Evolutionary conservation across 345 rosid species (phyloP).

Genomic region (Eucalyptus microcorys): DNA sequence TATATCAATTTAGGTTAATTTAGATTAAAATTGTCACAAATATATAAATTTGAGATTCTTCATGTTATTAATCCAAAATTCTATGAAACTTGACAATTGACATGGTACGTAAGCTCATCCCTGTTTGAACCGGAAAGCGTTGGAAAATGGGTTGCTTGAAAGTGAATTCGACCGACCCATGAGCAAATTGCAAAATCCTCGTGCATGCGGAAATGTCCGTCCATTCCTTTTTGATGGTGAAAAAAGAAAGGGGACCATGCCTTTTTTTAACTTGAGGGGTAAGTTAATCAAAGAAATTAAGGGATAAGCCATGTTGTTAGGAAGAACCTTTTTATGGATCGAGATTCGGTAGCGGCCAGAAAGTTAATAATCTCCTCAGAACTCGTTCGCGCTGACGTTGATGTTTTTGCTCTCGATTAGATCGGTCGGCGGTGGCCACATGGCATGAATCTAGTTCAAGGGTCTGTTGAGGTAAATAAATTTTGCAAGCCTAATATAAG

Average conservation of each 20-base stretch:
- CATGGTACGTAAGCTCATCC: not conserved
- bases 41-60: too few species aligned
- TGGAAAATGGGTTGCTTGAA: not conserved
- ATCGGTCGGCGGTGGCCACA: not conserved
- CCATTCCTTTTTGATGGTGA: not conserved
- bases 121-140: not conserved
- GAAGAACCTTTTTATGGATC: not conserved
- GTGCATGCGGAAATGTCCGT: not conserved
- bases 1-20: too few species aligned
- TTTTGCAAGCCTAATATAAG: rapidly evolving
- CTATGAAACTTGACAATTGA: too few species aligned
- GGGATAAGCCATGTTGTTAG: not conserved
- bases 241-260: not conserved
- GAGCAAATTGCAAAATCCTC: not conserved
- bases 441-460: not conserved
- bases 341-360: not conserved
- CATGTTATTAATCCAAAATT: too few species aligned
- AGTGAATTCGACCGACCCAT: not conserved
- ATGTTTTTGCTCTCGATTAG: not conserved
- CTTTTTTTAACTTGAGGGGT: not conserved
- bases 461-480: not conserved
- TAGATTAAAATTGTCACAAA: too few species aligned
- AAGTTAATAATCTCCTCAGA: not conserved
- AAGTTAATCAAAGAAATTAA: not conserved
- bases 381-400: not conserved